These are phyloP conservation scores for Debaryomyces robertsiae DNA, from an alignment of 1,139 yeast species.

Conservation along the genomic window DNA sequence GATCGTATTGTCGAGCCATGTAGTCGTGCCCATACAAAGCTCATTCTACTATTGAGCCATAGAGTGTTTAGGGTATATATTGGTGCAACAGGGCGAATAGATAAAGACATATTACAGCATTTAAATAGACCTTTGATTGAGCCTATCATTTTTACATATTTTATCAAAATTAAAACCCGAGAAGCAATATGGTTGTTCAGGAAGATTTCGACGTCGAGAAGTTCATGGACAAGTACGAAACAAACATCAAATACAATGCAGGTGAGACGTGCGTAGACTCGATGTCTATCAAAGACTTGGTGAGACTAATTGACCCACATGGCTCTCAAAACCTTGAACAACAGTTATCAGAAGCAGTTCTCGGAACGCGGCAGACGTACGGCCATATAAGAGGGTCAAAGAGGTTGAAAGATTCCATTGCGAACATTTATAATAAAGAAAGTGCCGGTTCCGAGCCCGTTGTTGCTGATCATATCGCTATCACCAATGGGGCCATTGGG, in stretches of 20 bases:
- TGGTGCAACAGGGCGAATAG: too few species aligned
- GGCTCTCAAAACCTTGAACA: conserved; percentile 11
- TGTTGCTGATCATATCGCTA: conserved; percentile 37
- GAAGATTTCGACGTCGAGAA: conserved; percentile 57
- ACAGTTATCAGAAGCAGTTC: background rate
- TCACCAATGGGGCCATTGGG: conserved; percentile 62
- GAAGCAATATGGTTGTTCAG: conserved; percentile 36
- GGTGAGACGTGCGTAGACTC: conserved; percentile 61
- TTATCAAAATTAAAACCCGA: background rate
- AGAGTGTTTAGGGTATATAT: too few species aligned
- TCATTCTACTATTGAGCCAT: too few species aligned
- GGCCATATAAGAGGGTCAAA: conserved; percentile 53
- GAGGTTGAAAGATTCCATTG: conserved; percentile 37
- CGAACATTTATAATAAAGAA: conserved; percentile 37
- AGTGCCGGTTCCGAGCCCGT: conserved; percentile 19
- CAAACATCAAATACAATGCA: conserved; percentile 40
- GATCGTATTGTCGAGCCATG: too few species aligned
- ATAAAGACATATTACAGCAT: too few species aligned
- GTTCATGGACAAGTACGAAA: conserved; percentile 57
- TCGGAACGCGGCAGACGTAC: conserved; percentile 39
- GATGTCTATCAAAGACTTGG: conserved; percentile 42
- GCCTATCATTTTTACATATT: too few species aligned
- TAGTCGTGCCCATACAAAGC: too few species aligned
- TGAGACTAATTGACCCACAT: conserved; percentile 26
- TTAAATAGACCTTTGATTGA: too few species aligned